Conservation (phyloP, 108 stramenopile genomes). For the Conticribra weissflogii region DNA sequence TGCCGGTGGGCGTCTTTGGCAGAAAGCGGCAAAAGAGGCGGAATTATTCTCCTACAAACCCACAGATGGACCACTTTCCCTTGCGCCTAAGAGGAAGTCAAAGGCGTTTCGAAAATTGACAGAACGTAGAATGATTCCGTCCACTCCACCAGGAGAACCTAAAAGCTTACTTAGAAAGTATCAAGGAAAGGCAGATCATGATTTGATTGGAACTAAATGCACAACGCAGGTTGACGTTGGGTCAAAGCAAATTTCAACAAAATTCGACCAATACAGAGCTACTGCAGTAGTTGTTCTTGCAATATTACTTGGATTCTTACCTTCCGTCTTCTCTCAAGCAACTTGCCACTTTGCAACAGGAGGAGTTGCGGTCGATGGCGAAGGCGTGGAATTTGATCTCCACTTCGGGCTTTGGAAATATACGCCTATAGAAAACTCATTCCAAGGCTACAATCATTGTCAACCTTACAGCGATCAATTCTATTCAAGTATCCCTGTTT, state of each 20-base stretch:
- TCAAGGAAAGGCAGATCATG: not conserved
- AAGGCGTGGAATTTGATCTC: constrained; percentile 1
- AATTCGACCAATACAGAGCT: no score
- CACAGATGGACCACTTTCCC: not conserved
- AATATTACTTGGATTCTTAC: constrained; percentile 7
- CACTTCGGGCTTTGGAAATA: constrained; percentile 7
- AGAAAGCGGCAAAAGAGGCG: not conserved
- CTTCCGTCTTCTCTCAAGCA: constrained; percentile 6
- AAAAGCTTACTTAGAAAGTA: not conserved
- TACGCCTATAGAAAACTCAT: constrained; percentile 8
- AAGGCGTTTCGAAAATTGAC: not conserved
- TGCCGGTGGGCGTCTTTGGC: not conserved
- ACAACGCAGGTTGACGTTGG: not conserved
- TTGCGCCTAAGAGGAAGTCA: not conserved
- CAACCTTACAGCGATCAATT: constrained; percentile 3
- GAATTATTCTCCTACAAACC: not conserved
- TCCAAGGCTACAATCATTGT: constrained; percentile 5
- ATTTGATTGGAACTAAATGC: not conserved
- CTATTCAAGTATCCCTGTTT: not conserved
- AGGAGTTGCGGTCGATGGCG: not conserved
- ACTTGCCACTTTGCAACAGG: constrained; percentile 14
- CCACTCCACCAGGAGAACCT: not conserved
- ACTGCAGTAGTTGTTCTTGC: constrained; percentile 3
- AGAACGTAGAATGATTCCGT: not conserved
- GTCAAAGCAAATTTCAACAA: no score